These are phyloP conservation scores for Ilex asprella DNA, from an alignment of 257 asterid genomes.

Conservation along the genomic window DNA sequence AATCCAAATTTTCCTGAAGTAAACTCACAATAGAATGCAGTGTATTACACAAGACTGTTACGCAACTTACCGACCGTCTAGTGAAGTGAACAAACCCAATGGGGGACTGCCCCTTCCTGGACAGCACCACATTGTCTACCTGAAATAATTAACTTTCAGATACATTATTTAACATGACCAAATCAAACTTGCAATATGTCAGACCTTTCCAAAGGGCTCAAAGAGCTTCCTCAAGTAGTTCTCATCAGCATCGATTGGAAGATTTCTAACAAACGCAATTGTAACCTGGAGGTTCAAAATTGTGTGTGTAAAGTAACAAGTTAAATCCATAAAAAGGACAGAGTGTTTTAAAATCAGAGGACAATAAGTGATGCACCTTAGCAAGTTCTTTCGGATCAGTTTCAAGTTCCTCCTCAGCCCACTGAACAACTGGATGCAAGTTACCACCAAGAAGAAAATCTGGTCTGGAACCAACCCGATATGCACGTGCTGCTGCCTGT, in stretches of 20 bases:
- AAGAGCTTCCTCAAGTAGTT: constrained; percentile 61
- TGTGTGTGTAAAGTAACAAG: constrained; percentile 11
- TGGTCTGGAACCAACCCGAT: constrained; percentile 66
- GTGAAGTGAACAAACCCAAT: constrained; percentile 81
- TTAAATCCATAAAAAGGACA: constrained; percentile 1
- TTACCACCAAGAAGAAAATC: constrained; percentile 77
- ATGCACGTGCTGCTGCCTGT: constrained; percentile 96
- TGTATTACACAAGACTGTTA: constrained; percentile 7
- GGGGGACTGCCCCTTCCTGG: constrained; percentile 48
- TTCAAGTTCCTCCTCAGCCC: constrained; percentile 81
- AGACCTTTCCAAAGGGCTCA: constrained; percentile 81
- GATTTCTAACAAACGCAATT: constrained; percentile 69
- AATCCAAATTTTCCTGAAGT: too few relatives aligned
- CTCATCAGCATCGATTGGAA: constrained; percentile 70
- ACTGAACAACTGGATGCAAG: constrained; percentile 80
- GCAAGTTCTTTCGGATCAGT: constrained; percentile 52
- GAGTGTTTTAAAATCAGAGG: constrained; percentile 10
- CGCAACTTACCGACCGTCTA: constrained; percentile 58
- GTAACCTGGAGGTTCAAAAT: constrained; percentile 54
- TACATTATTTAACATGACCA: constrained; percentile 9
- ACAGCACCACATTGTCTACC: constrained; percentile 77
- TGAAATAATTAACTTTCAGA: constrained; percentile 29
- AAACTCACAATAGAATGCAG: not conserved
- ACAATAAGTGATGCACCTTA: constrained; percentile 41
- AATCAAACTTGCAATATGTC: constrained; percentile 15